Conservation (phyloP, 768 basidiomycete species). For the Mrakia blollopis region DNA sequence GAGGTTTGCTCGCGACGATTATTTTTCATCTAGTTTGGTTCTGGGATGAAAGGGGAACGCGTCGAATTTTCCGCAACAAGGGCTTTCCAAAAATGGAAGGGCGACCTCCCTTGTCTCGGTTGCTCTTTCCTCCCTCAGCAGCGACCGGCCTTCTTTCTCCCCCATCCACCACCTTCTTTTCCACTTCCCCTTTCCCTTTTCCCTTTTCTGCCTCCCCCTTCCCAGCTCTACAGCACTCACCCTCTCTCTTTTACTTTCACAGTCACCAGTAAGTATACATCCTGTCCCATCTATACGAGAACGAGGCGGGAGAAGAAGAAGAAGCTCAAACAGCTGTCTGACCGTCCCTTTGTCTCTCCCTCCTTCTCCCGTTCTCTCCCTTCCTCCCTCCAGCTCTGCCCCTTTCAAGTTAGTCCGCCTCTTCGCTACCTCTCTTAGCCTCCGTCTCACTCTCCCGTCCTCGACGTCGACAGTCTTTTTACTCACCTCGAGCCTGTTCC, state of each 20-base stretch:
- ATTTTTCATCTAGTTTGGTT: background rate
- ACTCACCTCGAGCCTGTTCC: background rate
- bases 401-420: background rate
- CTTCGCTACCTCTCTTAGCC: background rate
- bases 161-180: slow-evolving; percentile 3
- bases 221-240: slow-evolving; percentile 1
- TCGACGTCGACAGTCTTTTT: background rate
- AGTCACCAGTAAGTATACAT: background rate
- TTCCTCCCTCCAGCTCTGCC: background rate
- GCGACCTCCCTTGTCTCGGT: background rate
- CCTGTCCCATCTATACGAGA: background rate
- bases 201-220: background rate
- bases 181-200: background rate
- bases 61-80: background rate
- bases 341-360: background rate
- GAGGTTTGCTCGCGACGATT: background rate
- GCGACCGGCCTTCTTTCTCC: background rate
- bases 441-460: background rate
- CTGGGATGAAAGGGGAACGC: background rate
- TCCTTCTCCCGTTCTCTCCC: background rate
- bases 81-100: background rate
- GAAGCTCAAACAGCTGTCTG: background rate
- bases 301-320: background rate
- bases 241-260: slow-evolving; percentile 4
- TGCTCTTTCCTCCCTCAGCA: too few relatives aligned